Conservation (phyloP, 805 yeast species). For the Pichia phayaonensis region DNA sequence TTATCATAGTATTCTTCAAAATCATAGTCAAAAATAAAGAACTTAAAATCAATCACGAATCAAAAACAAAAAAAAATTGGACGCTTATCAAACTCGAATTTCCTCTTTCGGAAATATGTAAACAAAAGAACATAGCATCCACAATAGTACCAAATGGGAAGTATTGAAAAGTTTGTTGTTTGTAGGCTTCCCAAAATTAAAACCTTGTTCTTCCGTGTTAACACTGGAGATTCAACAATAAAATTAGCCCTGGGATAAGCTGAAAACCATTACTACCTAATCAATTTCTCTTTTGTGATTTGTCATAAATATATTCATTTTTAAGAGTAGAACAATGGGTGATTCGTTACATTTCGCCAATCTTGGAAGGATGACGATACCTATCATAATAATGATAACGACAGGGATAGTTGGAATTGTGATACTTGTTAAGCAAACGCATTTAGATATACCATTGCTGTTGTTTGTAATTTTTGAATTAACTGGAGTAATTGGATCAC, state of each 20-base stretch:
- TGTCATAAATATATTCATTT: neutral
- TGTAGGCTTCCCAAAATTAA: neutral
- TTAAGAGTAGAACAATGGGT: neutral
- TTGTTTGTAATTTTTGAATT: conserved; percentile 4
- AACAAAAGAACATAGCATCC: neutral
- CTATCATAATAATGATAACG: neutral
- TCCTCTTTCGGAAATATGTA: neutral
- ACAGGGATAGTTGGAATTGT: neutral
- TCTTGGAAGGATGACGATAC: neutral
- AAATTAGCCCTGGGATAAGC: no score
- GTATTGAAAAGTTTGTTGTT: neutral
- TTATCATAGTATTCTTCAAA: no score
- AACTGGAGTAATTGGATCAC: neutral
- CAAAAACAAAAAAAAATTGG: no score
- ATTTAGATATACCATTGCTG: neutral
- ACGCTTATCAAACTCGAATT: neutral
- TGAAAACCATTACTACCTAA: neutral
- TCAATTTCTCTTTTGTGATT: neutral
- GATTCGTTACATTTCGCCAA: neutral
- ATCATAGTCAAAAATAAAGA: no score
- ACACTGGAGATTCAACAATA: neutral
- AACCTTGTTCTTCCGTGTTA: no score
- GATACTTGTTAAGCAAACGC: neutral
- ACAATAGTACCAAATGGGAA: neutral
- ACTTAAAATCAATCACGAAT: no score